Conservation (phyloP, 441 rosid genomes). For the Syzygium malaccense region DNA sequence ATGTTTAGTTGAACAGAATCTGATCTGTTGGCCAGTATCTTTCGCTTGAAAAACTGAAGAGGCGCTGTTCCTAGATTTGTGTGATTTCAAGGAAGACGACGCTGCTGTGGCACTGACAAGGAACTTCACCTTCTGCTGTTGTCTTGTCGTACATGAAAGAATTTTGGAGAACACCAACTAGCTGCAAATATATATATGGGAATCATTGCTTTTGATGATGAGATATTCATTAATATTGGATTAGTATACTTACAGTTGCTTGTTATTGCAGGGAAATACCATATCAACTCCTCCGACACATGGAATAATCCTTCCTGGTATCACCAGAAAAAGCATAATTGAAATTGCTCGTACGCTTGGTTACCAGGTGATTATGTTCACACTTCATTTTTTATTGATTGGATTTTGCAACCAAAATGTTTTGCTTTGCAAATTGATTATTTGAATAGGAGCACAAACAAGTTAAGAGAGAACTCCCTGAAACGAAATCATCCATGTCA, state of each 20-base stretch:
- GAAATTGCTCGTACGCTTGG: not conserved
- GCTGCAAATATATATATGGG: not conserved
- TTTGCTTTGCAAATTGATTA: not conserved
- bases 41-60: not conserved
- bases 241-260: not conserved
- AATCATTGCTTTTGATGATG: not conserved
- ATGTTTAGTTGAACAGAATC: not conserved
- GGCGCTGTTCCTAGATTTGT: not conserved
- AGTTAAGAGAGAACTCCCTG: not conserved
- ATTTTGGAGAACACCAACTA: not conserved
- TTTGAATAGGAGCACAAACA: not conserved
- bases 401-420: not conserved
- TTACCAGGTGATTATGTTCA: not conserved
- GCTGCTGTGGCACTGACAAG: not conserved
- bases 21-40: not conserved
- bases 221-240: not conserved
- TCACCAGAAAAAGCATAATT: conserved; percentile 14
- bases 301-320: conserved; percentile 10
- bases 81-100: not conserved
- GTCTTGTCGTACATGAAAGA: not conserved
- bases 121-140: not conserved
- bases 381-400: not conserved
- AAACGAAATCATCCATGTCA: not conserved
- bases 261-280: conserved; percentile 5
- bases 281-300: conserved; percentile 2